A percentile compares a stretch with the other conserved stretches of the same genome.
These are phyloP conservation scores for Myriosclerotinia duriaeana DNA, from an alignment of 2,329 filamentous ascomycete genomes.

Conservation along the genomic window DNA sequence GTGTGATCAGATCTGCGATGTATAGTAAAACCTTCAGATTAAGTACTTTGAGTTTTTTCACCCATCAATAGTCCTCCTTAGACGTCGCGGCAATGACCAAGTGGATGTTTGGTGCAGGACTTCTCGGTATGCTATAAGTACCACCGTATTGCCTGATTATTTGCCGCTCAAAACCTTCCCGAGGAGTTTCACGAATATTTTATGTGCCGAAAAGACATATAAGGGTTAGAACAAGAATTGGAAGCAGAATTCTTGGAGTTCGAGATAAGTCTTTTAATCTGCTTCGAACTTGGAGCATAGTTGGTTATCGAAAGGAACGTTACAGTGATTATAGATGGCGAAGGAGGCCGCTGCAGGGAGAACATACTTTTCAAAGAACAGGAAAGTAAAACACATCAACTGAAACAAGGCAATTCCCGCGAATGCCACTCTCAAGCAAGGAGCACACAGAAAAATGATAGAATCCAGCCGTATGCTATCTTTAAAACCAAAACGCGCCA, in stretches of 20 bases:
- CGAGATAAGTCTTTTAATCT: background rate
- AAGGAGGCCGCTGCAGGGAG: background rate
- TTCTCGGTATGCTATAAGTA: background rate
- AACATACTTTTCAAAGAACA: background rate
- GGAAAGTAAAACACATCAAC: background rate
- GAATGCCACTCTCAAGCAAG: background rate
- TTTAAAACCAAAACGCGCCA: too few species aligned
- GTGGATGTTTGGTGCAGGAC: constrained; percentile 22
- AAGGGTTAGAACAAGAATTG: background rate
- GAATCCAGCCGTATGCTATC: background rate
- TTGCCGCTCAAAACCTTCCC: background rate
- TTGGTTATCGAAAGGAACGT: background rate
- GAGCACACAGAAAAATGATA: background rate
- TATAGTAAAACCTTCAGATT: constrained; percentile 38
- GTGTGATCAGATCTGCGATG: constrained; percentile 25
- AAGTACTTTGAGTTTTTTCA: constrained; percentile 28
- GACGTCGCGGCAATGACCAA: constrained; percentile 30
- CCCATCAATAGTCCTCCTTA: constrained; percentile 29
- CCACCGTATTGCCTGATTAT: background rate
- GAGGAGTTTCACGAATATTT: background rate
- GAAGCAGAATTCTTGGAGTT: background rate
- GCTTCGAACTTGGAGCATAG: background rate
- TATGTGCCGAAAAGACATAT: background rate
- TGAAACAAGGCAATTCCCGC: background rate
- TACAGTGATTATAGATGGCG: background rate